Evolutionary conservation across 2,329 filamentous ascomycete species (phyloP).

Genomic region (Aspergillus thermomutatus): DNA sequence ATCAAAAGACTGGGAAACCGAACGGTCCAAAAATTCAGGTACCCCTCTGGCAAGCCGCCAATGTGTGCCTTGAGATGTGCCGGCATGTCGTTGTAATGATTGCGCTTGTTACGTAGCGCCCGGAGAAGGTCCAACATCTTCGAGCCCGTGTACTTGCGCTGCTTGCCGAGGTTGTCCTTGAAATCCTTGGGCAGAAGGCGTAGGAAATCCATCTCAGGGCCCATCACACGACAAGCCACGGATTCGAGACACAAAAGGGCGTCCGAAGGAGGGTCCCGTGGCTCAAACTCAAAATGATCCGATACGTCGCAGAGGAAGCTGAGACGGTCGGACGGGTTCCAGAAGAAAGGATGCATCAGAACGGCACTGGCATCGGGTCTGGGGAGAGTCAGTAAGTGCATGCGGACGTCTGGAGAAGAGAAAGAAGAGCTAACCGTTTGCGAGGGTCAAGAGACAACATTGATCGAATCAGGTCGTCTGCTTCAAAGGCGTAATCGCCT

Average conservation of each 20-base stretch:
- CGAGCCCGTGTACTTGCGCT: slow-evolving; percentile 87
- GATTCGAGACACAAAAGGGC: slow-evolving; percentile 60
- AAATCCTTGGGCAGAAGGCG: slow-evolving; percentile 73
- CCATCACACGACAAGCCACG: slow-evolving; percentile 42
- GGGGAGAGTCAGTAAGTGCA: slow-evolving; percentile 10
- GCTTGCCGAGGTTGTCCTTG: slow-evolving; percentile 84
- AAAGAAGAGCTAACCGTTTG: slow-evolving; percentile 42
- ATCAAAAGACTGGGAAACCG: slow-evolving; percentile 77
- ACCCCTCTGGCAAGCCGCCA: slow-evolving; percentile 73
- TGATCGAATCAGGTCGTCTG: slow-evolving; percentile 76
- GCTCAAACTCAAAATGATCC: slow-evolving; percentile 93
- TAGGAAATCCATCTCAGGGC: slow-evolving; percentile 71
- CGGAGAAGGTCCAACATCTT: slow-evolving; percentile 81
- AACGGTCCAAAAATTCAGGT: slow-evolving; percentile 77
- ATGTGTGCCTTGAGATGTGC: slow-evolving; percentile 71
- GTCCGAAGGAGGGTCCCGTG: slow-evolving; percentile 72
- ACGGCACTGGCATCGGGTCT: slow-evolving; percentile 72
- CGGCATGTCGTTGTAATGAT: slow-evolving; percentile 96
- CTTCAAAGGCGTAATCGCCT: slow-evolving; percentile 81
- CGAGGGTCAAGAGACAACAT: slow-evolving; percentile 72
- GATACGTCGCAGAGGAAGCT: slow-evolving; percentile 94
- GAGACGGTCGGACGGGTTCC: slow-evolving; percentile 82
- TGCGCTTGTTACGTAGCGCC: slow-evolving; percentile 90
- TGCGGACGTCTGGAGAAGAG: background rate
- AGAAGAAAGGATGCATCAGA: slow-evolving; percentile 95